These are phyloP conservation scores for Nitzschia sp. DNA, from an alignment of 108 stramenopile species.

Conservation along the genomic window DNA sequence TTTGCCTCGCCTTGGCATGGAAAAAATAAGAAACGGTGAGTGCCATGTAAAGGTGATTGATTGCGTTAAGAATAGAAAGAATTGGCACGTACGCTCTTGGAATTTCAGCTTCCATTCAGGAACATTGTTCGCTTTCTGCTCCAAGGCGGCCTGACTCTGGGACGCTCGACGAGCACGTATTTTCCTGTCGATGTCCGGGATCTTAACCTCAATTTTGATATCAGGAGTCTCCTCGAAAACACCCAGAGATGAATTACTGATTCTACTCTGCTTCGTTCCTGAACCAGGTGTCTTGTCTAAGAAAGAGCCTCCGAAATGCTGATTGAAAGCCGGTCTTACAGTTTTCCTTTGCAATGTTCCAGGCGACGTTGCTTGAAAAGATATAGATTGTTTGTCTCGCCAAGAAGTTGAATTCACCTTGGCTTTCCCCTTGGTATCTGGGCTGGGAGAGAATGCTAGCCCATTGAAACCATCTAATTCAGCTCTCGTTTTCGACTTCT, in stretches of 20 bases:
- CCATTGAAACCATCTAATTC: not conserved
- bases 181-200: constrained; percentile 27
- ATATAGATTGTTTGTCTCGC: constrained; percentile 4
- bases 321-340: not conserved
- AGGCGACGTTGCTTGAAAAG: constrained; percentile 20
- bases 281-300: not conserved
- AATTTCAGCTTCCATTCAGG: constrained; percentile 21
- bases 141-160: not conserved
- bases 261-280: not conserved
- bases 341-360: not conserved
- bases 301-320: constrained; percentile 16
- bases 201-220: constrained; percentile 34
- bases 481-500: not conserved
- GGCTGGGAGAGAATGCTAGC: constrained; percentile 2
- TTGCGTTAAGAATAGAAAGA: not conserved
- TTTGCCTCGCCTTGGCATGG: constrained; percentile 6
- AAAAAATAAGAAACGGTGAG: too few relatives aligned
- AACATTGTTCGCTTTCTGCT: not conserved
- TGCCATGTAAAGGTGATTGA: too few relatives aligned
- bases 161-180: not conserved
- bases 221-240: constrained; percentile 11
- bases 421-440: not conserved
- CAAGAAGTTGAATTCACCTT: constrained; percentile 2
- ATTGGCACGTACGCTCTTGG: constrained; percentile 8
- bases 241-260: not conserved